Evolutionary conservation across 139 green algal genomes (phyloP).

Genomic region (Coelastrella sp.): DNA sequence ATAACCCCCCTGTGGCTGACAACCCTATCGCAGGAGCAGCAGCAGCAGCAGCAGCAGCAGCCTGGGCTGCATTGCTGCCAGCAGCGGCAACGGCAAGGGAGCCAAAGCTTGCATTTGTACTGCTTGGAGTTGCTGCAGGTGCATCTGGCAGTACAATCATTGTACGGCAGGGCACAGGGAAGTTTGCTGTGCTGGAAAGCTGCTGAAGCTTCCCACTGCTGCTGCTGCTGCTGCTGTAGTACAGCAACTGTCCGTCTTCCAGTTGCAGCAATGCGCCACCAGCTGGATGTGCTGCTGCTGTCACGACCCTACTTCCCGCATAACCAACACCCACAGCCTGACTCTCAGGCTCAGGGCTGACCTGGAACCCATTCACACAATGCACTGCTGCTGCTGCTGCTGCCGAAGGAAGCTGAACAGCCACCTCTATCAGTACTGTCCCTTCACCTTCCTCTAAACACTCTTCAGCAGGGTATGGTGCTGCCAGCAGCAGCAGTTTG

Average conservation of each 20-base stretch:
- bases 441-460: constrained; percentile 47
- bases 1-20: constrained; percentile 63
- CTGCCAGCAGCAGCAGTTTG: constrained; percentile 57
- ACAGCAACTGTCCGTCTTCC: constrained; percentile 19
- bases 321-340: background rate
- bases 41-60: no score
- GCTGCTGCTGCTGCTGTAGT: constrained; percentile 6
- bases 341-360: background rate
- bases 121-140: background rate
- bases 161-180: constrained; percentile 32
- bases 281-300: constrained; percentile 19
- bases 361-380: background rate
- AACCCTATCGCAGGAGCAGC: constrained; percentile 72
- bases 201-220: background rate
- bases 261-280: constrained; percentile 54
- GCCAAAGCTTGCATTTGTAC: background rate
- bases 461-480: constrained; percentile 47
- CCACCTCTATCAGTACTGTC: constrained; percentile 52
- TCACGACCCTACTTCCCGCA: constrained; percentile 34
- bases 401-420: constrained; percentile 34
- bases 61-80: background rate
- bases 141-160: constrained; percentile 35
- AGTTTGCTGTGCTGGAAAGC: background rate
- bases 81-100: no score
- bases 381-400: background rate